Percentiles rank a stretch among this genome's conserved stretches.
Conservation (phyloP, 2,329 filamentous ascomycete genomes). For the Aureobasidium zeae region DNA sequence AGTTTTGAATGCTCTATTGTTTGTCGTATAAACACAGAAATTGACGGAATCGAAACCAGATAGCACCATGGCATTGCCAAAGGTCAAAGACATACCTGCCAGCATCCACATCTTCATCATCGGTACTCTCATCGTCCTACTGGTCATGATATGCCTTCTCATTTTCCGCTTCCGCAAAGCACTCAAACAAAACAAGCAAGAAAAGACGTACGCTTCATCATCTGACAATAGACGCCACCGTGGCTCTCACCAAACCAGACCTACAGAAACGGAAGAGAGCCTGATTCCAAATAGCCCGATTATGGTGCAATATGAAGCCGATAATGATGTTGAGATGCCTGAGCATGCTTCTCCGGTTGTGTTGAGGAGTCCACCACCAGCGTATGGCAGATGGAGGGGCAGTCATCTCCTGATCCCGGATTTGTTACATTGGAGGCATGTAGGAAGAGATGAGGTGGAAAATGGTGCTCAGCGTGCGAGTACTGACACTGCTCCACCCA, state of each 20-base stretch:
- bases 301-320: conserved; percentile 6
- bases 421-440: conserved; percentile 6
- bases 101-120: neutral
- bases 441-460: neutral
- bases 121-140: neutral
- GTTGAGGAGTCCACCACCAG: neutral
- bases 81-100: neutral
- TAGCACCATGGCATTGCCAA: neutral
- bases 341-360: neutral
- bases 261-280: conserved; percentile 2
- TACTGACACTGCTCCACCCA: conserved; percentile 2
- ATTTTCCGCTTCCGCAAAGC: neutral
- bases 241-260: no score
- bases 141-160: neutral
- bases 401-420: neutral
- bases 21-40: neutral
- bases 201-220: neutral
- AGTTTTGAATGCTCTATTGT: neutral
- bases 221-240: neutral
- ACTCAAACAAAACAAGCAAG: neutral
- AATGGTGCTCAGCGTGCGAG: neutral
- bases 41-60: neutral
- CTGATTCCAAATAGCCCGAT: conserved; percentile 5
- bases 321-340: conserved; percentile 1
- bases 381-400: conserved; percentile 7